A percentile compares a stretch with the other conserved stretches of the same genome.
Evolutionary conservation across 2,329 filamentous ascomycete genomes (phyloP).

Genomic region (Ophiostoma pallidulum): DNA sequence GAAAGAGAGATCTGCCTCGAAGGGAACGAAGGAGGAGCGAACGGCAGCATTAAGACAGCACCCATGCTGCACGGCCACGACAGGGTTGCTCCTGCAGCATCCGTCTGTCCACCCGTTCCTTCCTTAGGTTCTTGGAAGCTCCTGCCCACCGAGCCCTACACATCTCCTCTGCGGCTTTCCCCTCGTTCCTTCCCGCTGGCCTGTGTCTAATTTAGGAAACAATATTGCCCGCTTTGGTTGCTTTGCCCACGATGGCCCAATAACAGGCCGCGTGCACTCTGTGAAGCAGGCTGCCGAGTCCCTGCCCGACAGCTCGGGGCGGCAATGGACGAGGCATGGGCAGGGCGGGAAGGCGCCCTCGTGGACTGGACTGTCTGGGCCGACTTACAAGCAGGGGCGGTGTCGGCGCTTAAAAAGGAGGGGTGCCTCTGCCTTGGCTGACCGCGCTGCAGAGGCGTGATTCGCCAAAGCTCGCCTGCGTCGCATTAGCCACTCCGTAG

Average conservation of each 20-base stretch:
- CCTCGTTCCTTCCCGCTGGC: background rate
- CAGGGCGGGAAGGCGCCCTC: no score
- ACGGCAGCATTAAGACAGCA: no score
- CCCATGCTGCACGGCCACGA: no score
- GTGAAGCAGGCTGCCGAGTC: no score
- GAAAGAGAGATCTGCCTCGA: no score
- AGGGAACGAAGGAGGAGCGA: no score
- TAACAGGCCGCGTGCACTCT: background rate
- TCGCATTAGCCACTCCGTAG: background rate
- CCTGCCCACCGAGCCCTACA: background rate
- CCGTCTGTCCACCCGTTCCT: constrained; percentile 1
- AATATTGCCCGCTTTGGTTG: background rate
- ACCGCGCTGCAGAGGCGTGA: background rate
- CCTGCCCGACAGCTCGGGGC: no score
- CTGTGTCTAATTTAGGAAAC: constrained; percentile 8
- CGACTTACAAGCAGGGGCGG: constrained; percentile 11
- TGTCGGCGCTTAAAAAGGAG: constrained; percentile 12
- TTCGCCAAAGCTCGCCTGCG: constrained; percentile 6
- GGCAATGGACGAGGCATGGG: no score
- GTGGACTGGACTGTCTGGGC: no score
- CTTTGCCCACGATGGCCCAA: background rate
- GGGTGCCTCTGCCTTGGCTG: constrained; percentile 7
- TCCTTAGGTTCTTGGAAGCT: background rate
- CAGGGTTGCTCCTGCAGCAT: constrained; percentile 9
- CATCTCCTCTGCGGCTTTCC: background rate